These are phyloP conservation scores for Tuber aestivum DNA, from an alignment of 495 filamentous ascomycete species.

Conservation along the genomic window DNA sequence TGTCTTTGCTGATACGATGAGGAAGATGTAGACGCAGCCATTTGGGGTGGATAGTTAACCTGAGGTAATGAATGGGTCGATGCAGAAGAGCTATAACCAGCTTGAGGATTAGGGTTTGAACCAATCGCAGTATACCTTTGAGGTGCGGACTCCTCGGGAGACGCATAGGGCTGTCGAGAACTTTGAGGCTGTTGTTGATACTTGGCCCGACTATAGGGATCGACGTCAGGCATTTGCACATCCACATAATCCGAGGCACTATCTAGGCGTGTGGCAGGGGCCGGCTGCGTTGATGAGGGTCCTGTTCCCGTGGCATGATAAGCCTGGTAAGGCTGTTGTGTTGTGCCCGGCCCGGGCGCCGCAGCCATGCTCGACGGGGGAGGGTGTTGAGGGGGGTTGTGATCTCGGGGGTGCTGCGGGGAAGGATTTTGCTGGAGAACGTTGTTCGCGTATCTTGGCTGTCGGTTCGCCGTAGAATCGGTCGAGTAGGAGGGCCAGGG, in stretches of 20 bases:
- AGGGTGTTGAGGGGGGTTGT: conserved; percentile 25
- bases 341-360: conserved; percentile 20
- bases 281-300: conserved; percentile 52
- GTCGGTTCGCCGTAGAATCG: conserved; percentile 33
- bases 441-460: conserved; percentile 38
- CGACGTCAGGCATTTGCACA: conserved; percentile 70
- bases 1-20: conserved; percentile 52
- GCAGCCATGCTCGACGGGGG: conserved; percentile 25
- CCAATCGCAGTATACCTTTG: conserved; percentile 96
- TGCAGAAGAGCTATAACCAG: conserved; percentile 54
- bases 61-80: conserved; percentile 20
- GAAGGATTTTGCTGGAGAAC: conserved; percentile 33
- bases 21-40: conserved; percentile 14
- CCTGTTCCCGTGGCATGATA: conserved; percentile 46
- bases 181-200: conserved; percentile 47
- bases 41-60: conserved; percentile 25
- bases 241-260: conserved; percentile 52
- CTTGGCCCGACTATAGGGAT: conserved; percentile 65
- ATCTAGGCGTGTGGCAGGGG: conserved; percentile 50
- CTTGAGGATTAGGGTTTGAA: conserved; percentile 56
- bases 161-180: conserved; percentile 37
- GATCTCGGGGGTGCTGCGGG: conserved; percentile 34
- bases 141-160: conserved; percentile 67
- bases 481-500: conserved; percentile 34
- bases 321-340: conserved; percentile 40